Evolutionary conservation across 805 yeast genomes (phyloP), one percentile per base, ranked within the genome.

Genomic region (Ogataea ramenticola): DNA sequence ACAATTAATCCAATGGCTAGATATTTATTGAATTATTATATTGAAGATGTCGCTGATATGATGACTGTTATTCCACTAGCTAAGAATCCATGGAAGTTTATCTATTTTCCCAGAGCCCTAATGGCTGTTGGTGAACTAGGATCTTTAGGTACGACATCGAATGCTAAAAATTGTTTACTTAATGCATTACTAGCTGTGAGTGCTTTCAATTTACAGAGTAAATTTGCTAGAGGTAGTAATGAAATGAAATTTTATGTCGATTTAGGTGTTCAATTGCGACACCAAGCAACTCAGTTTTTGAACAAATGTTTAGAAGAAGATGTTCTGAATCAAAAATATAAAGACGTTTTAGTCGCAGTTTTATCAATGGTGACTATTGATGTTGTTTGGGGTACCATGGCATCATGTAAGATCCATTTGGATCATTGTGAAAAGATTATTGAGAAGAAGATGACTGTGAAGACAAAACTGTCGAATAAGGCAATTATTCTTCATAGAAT

Each of bases 351-450:
- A 24, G 84, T 87, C 41, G 93, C 95, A 1, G 80, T 86, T 20
- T 70, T 88, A 59, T 81, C 93, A 2, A 86, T 87, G 95, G 86
- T 82, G 40, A 80, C 90, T 7, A 85, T 88, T 42, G 96, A 88
- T 64, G 81, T 86, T 42, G 90, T 86, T 15, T 84, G 95, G 87
- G 96, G 96, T 3, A 80, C 91, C 1, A 85, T 86, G 90, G 81
- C 84, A 44, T 93, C 85, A 51, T 86, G 95, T 55, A 79, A 78
- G 49, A 74, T 80, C 46, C 86, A 86, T 63, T 68, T 88, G 43
- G 75, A 79, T 43, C 78, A 88, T 53, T 85, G 95, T 65, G 91
- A 86, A 48, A 75, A 74, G 44, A 81, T 86, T 45, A 82, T 88
- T 22, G 75, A 77, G 30, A 74, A 79, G 51, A 78, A 91, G 54